phyloP scores from a whole-genome alignment of 2,329 filamentous ascomycete genomes.

The Hansfordia pulvinata region DNA sequence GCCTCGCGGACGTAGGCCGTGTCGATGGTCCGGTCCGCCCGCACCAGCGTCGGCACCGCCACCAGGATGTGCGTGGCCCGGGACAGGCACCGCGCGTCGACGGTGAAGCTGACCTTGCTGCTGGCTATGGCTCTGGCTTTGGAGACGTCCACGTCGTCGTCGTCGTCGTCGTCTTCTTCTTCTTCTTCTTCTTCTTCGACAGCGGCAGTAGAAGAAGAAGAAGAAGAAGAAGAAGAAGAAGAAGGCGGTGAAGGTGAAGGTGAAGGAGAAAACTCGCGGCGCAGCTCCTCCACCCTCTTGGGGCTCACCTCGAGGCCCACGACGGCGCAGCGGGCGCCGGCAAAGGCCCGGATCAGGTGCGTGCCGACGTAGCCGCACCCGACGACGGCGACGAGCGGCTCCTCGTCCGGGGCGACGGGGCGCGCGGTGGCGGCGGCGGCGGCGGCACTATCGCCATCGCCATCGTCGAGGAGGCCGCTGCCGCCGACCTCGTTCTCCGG shows the following conservation, averaged over 20 bases:
- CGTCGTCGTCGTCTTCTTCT: no score
- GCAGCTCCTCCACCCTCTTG: slow-evolving; percentile 20
- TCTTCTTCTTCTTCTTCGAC: no score
- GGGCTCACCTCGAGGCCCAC: slow-evolving; percentile 33
- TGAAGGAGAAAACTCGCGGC: slow-evolving; percentile 13
- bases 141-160: no score
- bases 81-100: slow-evolving; percentile 20
- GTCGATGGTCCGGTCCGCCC: slow-evolving; percentile 30
- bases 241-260: no score
- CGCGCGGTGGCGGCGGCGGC: no score
- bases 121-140: no score
- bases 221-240: no score
- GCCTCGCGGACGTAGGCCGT: slow-evolving; percentile 30
- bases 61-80: slow-evolving; percentile 37
- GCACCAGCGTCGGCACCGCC: slow-evolving; percentile 36
- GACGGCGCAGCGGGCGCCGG: slow-evolving; percentile 22
- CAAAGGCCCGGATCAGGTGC: slow-evolving; percentile 31
- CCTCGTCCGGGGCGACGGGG: neutral
- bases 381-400: slow-evolving; percentile 29
- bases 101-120: slow-evolving; percentile 22
- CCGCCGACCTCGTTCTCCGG: no score
- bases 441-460: no score
- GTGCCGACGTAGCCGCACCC: slow-evolving; percentile 39
- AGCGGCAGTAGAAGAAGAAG: no score
- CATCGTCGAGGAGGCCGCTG: no score